Evolutionary conservation across 495 filamentous ascomycete species (phyloP), one percentile per base, ranked within the genome.

Genomic region (Entonaema liquescens): DNA sequence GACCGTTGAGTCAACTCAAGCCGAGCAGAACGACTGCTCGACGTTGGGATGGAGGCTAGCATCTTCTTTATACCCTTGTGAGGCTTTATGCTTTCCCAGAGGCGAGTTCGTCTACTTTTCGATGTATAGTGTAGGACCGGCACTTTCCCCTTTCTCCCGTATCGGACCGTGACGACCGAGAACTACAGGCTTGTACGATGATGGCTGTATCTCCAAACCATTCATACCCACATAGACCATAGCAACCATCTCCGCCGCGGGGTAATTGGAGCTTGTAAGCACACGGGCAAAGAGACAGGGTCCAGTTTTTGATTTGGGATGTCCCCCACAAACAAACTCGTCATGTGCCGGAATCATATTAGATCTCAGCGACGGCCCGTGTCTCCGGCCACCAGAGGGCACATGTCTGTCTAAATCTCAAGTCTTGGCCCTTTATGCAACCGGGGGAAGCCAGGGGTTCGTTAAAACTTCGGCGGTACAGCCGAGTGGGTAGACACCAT

Each of bases 81-180:
- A 62, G 57, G 65, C 31, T 56, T 68, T 23, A 47, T 17, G 42
- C 17, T 21, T 26, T 60, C 38, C 38, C 11, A 50, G 38, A 40
- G 23, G 21, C n/a, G 33, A 53, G 40, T 17, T 15, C 50, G 38
- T 58, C 49, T 65, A 31, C 59, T 50, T 62, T 60, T 62, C 36
- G 28, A 55, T 49, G 62, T 50, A 54, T 42, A 65, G 62, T 62
- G 52, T 68, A 66, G 42, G 58, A 17, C 40, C 60, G 68, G 73
- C 74, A 74, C 75, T 78, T 73, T 77, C 74, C 79, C 77, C 72
- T 77, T 79, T 82, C 77, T 81, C 76, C 81, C 78, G 78, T 76
- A 77, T 79, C 81, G 81, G 81, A 82, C 78, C 82, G 80, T 80
- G 75, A 76, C 80, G 75, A 80, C 82, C 81, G 82, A 81, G 75